Percentiles rank a stretch among this genome's conserved stretches.
Conservation (phyloP, 2,329 filamentous ascomycete species). For the Colletotrichum sp. region DNA sequence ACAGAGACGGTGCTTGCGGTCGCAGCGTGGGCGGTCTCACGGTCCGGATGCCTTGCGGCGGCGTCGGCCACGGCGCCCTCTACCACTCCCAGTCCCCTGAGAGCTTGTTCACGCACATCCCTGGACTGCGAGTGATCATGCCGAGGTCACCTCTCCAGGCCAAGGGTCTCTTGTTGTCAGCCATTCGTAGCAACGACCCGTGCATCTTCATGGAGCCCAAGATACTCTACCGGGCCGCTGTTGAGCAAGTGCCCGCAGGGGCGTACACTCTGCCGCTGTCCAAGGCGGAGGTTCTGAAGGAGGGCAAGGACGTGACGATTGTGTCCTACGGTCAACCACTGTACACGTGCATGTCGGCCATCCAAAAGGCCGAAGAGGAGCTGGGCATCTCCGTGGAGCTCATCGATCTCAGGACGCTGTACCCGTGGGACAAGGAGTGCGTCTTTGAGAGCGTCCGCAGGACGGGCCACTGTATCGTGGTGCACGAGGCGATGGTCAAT, state of each 20-base stretch:
- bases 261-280: slow-evolving; percentile 84
- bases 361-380: slow-evolving; percentile 76
- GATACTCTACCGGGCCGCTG: slow-evolving; percentile 87
- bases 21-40: slow-evolving; percentile 78
- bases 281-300: slow-evolving; percentile 83
- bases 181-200: slow-evolving; percentile 83
- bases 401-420: slow-evolving; percentile 86
- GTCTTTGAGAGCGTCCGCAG: slow-evolving; percentile 84
- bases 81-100: slow-evolving; percentile 93
- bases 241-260: slow-evolving; percentile 86
- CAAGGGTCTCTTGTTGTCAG: slow-evolving; percentile 81
- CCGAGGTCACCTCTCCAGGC: slow-evolving; percentile 86
- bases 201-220: slow-evolving; percentile 96
- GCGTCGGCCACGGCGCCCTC: slow-evolving; percentile 86
- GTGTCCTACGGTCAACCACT: slow-evolving; percentile 90
- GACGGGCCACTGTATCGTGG: slow-evolving; percentile 85
- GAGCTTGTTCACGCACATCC: slow-evolving; percentile 85
- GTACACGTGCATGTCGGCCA: slow-evolving; percentile 81
- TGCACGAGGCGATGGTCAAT: slow-evolving; percentile 93
- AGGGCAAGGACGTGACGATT: slow-evolving; percentile 81
- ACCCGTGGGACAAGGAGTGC: slow-evolving; percentile 87
- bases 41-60: slow-evolving; percentile 88
- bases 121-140: slow-evolving; percentile 84
- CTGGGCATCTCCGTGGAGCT: slow-evolving; percentile 81
- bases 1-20: slow-evolving; percentile 67